Conservation (phyloP, 768 basidiomycete genomes). For the Leccinum variicolor region DNA sequence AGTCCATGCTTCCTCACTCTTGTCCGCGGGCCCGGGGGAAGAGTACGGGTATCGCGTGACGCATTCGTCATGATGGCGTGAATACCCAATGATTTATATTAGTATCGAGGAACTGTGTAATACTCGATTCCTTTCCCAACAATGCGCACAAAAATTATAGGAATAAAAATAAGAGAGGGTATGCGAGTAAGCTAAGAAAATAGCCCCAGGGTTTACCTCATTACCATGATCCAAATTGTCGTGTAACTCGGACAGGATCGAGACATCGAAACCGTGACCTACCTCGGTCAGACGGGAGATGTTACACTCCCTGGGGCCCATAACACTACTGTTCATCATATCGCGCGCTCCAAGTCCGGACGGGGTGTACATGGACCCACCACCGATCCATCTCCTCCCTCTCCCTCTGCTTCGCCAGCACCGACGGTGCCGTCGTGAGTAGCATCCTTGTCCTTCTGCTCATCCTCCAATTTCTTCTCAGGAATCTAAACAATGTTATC, state of each 20-base stretch:
- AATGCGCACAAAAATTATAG: not conserved
- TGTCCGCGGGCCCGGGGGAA: not conserved
- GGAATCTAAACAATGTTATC: conserved; percentile 33
- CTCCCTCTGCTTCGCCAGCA: conserved; percentile 2
- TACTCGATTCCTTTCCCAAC: not conserved
- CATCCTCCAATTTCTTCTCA: conserved; percentile 22
- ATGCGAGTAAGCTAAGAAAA: too few species aligned
- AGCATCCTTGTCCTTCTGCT: not conserved
- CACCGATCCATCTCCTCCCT: not conserved
- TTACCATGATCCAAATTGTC: not conserved
- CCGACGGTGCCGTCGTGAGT: not conserved
- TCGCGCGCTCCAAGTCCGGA: conserved; percentile 47
- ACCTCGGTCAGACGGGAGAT: not conserved
- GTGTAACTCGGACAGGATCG: not conserved
- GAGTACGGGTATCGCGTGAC: not conserved
- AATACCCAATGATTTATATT: not conserved
- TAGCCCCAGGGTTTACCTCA: not conserved
- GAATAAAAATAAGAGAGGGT: not conserved
- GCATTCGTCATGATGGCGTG: not conserved
- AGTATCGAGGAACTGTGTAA: not conserved
- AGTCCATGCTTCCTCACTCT: not conserved
- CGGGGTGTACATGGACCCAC: not conserved
- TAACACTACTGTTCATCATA: conserved; percentile 18
- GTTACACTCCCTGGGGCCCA: not conserved
- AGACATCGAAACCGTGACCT: not conserved